Base-by-base conservation (phyloP, 1,139 yeast genomes). In the Diutina pseudorugosa region DNA sequence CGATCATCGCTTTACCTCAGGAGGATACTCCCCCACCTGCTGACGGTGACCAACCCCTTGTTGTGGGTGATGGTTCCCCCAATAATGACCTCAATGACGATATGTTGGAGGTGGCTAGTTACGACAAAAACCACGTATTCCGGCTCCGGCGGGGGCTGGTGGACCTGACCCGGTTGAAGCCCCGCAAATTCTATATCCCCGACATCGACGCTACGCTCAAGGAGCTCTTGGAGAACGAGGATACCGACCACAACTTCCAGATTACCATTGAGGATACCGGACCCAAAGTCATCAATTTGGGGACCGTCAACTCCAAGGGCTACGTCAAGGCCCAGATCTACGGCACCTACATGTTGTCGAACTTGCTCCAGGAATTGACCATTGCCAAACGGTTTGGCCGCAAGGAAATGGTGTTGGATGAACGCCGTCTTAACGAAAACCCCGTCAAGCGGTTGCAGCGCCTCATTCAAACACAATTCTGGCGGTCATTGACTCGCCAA, bases 201-300 rank as follows among this genome's bases (percentile, higher is more conserved):
- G 87, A 90, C 64, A 86, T 91, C 40, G 87, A 88, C 60, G 66
- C 75, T 33, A 88, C 97, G 1, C 71, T 90, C 55, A 70, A 78
- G 25, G 84, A 85, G 58, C 72, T 91, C 53, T 71, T 91, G 56
- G 77, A 75, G 36, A 81, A 77, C 57, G 97, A 91, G 65, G 98
- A 91, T 64, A 90, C 97, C 2, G 96, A 90, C 65, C 76, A 76
- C 53, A 85, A 91, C 65, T 82, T 70, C 65, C 97, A 91, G 66
- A 91, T 91, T 61, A 90, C 97, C 14, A 85, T 90, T 52, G 97
- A 90, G 62, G 97, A 90, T 65, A 77, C 82, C 2, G 97, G 97
- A 0, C 96, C 97, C n/a, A 90, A 90, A 63, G 94, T 86, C 16
- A 71, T 89, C 57, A 76, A 82, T 58, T 72, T 90, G 45, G 96